Evolutionary conservation across 805 yeast genomes (phyloP).

Genomic region (Lachancea sp.): DNA sequence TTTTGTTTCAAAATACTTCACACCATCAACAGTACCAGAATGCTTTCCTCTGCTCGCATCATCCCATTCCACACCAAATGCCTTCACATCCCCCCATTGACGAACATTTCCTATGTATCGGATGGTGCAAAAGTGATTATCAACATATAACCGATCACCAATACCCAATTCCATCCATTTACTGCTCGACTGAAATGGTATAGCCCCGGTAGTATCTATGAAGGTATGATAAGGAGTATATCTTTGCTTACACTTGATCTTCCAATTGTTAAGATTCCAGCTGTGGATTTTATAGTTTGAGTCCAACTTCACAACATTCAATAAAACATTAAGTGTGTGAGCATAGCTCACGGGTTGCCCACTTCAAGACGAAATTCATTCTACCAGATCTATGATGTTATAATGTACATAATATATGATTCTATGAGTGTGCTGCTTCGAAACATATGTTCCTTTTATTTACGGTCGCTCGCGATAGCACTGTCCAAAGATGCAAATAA

Average conservation of each 20-base stretch:
- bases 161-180: slow-evolving; percentile 7
- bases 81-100: slow-evolving; percentile 51
- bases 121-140: slow-evolving; percentile 56
- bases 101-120: slow-evolving; percentile 54
- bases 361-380: background rate
- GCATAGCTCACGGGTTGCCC: no score
- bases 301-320: no score
- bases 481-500: slow-evolving; percentile 46
- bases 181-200: background rate
- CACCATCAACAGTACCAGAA: slow-evolving; percentile 52
- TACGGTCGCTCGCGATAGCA: slow-evolving; percentile 20
- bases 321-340: no score
- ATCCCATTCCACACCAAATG: slow-evolving; percentile 89
- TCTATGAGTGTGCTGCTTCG: slow-evolving; percentile 1
- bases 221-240: no score
- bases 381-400: background rate
- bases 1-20: slow-evolving; percentile 44
- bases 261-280: no score
- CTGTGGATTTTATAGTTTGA: no score
- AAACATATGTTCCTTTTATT: slow-evolving; percentile 10
- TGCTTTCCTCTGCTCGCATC: slow-evolving; percentile 61
- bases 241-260: no score
- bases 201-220: no score
- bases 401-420: slow-evolving; percentile 6
- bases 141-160: slow-evolving; percentile 32